A percentile compares a stretch with the other conserved stretches of the same genome.
phyloP scores from a whole-genome alignment of 2,329 filamentous ascomycete genomes.

The Daldinia eschscholtzii region DNA sequence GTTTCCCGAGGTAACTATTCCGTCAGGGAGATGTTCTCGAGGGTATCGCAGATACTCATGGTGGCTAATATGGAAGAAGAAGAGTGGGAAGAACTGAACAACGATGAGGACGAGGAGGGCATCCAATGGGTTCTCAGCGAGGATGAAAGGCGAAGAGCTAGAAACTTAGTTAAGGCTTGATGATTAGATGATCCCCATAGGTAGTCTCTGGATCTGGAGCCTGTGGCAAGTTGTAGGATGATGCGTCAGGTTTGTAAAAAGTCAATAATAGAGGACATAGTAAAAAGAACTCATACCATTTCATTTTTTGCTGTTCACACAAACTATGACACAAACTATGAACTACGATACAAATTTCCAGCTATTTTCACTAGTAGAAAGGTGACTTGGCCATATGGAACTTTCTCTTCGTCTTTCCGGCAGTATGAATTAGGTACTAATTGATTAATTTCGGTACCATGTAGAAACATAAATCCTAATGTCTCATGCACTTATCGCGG shows the following conservation, averaged over 20 bases:
- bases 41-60: constrained; percentile 77
- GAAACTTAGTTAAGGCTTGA: constrained; percentile 66
- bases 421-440: background rate
- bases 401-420: too few species aligned
- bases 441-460: too few species aligned
- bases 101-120: constrained; percentile 64
- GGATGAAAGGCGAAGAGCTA: constrained; percentile 73
- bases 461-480: background rate
- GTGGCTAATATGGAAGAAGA: constrained; percentile 85
- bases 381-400: background rate
- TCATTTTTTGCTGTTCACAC: background rate
- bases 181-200: constrained; percentile 33
- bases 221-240: constrained; percentile 23
- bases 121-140: constrained; percentile 71
- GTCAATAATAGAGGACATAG: constrained; percentile 16
- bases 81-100: constrained; percentile 77
- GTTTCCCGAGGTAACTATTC: constrained; percentile 73
- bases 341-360: background rate
- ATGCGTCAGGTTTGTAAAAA: constrained; percentile 23
- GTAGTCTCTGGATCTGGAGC: constrained; percentile 11
- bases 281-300: constrained; percentile 5
- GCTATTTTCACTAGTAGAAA: background rate
- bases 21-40: constrained; percentile 74
- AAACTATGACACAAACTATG: too few species aligned
- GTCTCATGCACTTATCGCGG: constrained; percentile 30